phyloP scores from a whole-genome alignment of 352 stramenopile species.

The Phytopythium boreale region DNA sequence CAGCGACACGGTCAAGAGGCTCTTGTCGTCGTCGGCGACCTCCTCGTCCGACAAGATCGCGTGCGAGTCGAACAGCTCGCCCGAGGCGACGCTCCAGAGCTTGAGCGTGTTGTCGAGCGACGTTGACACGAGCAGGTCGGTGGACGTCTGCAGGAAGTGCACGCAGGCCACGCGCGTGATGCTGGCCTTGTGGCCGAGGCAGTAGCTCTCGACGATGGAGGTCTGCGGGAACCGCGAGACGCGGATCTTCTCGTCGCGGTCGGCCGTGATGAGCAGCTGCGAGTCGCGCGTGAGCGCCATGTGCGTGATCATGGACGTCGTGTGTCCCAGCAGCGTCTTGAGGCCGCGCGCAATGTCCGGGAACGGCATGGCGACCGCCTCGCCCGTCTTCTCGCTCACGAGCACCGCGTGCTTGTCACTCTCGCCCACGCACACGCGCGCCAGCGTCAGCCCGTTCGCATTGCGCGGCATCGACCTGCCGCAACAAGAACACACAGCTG shows the following conservation, averaged over 20 bases:
- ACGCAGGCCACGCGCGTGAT: constrained; percentile 59
- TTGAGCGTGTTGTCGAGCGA: constrained; percentile 83
- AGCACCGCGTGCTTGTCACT: constrained; percentile 56
- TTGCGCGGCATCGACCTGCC: constrained; percentile 53
- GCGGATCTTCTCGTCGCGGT: constrained; percentile 86
- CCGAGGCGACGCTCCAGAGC: constrained; percentile 59
- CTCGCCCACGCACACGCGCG: constrained; percentile 13
- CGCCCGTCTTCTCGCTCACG: constrained; percentile 78
- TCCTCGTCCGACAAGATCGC: constrained; percentile 32
- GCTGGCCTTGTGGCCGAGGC: constrained; percentile 69
- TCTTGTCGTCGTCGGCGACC: constrained; percentile 29
- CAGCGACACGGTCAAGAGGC: constrained; percentile 53
- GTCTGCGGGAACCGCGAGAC: constrained; percentile 77
- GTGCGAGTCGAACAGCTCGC: constrained; percentile 53
- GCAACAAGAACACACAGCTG: neutral
- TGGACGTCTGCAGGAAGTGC: constrained; percentile 19
- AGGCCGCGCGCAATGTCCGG: constrained; percentile 58
- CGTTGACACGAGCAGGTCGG: constrained; percentile 58
- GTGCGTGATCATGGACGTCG: constrained; percentile 85
- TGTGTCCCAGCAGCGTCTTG: constrained; percentile 80
- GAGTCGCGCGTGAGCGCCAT: constrained; percentile 53
- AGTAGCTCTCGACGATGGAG: constrained; percentile 79
- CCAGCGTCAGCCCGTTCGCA: constrained; percentile 62
- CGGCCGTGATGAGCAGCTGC: constrained; percentile 63
- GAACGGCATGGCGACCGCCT: constrained; percentile 77